phyloP scores from a whole-genome alignment of 805 yeast genomes.

The Candida nonsorbophila region DNA sequence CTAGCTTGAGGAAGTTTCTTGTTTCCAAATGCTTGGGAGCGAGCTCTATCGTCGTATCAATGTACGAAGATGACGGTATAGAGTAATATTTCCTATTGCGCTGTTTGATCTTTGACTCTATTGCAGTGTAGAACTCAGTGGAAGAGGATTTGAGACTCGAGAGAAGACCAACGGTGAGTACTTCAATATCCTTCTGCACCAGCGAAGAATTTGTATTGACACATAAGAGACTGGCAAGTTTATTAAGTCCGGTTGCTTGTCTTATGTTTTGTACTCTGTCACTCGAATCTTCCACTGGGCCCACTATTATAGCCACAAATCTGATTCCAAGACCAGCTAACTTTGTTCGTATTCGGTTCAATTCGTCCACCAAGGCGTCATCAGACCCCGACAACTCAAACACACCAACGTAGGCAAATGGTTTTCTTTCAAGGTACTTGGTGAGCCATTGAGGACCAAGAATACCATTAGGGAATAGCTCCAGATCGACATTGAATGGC shows the following conservation, averaged over 20 bases:
- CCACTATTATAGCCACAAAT: slow-evolving; percentile 20
- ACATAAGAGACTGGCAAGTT: slow-evolving; percentile 24
- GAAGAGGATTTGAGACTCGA: slow-evolving; percentile 23
- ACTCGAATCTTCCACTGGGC: slow-evolving; percentile 7
- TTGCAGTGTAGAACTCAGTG: slow-evolving; percentile 25
- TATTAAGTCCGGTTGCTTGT: slow-evolving; percentile 23
- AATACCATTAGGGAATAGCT: slow-evolving; percentile 23
- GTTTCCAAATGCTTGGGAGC: slow-evolving; percentile 34
- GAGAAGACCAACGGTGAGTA: slow-evolving; percentile 24
- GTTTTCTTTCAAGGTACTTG: slow-evolving; percentile 24
- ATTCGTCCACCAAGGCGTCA: slow-evolving; percentile 11
- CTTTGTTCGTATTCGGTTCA: slow-evolving; percentile 11
- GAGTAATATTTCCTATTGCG: slow-evolving; percentile 33
- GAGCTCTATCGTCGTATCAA: slow-evolving; percentile 23
- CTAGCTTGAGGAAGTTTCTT: slow-evolving; percentile 32
- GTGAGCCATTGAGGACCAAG: slow-evolving; percentile 28
- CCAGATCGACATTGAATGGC: slow-evolving; percentile 30
- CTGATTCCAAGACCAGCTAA: slow-evolving; percentile 10
- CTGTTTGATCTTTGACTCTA: slow-evolving; percentile 27
- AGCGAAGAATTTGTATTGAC: slow-evolving; percentile 8
- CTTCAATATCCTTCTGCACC: slow-evolving; percentile 23
- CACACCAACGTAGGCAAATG: slow-evolving; percentile 25
- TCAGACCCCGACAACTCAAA: slow-evolving; percentile 12
- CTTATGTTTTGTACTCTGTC: slow-evolving; percentile 19
- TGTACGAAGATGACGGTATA: slow-evolving; percentile 19